Conservation (phyloP, 2,329 filamentous ascomycete genomes). For the Exophiala mesophila region DNA sequence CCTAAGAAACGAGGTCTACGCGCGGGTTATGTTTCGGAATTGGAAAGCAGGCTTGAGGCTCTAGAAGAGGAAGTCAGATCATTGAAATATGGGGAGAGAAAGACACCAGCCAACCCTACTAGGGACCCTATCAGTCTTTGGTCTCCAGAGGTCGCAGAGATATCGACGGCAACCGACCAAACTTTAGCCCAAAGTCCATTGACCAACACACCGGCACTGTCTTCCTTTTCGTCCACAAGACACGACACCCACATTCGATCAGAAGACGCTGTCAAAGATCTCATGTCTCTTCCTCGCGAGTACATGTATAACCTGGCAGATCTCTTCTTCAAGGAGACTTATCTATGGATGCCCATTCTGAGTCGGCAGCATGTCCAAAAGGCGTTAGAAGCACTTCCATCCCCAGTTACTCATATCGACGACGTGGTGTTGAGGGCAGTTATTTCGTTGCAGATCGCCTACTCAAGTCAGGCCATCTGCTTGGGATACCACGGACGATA, state of each 20-base stretch:
- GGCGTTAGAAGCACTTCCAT: constrained; percentile 16
- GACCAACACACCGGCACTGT: constrained; percentile 3
- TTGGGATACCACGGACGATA: constrained; percentile 24
- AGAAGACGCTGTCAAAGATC: constrained; percentile 22
- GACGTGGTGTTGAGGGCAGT: constrained; percentile 26
- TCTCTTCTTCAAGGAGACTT: constrained; percentile 35
- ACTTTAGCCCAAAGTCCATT: too few relatives aligned
- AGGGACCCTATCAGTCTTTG: too few relatives aligned
- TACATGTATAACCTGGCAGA: constrained; percentile 27
- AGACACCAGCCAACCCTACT: too few relatives aligned
- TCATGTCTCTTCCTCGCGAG: constrained; percentile 19
- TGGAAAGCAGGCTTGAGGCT: constrained; percentile 34
- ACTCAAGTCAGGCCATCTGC: constrained; percentile 26
- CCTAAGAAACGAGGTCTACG: constrained; percentile 29
- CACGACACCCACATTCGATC: constrained; percentile 7
- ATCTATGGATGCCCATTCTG: constrained; percentile 36
- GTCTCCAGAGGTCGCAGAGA: too few relatives aligned
- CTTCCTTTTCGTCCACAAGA: background rate
- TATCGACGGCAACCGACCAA: too few relatives aligned
- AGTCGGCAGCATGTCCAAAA: constrained; percentile 19
- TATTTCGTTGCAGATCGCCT: constrained; percentile 21
- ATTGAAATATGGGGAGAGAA: too few relatives aligned
- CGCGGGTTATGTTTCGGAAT: constrained; percentile 36
- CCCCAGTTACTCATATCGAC: constrained; percentile 20
- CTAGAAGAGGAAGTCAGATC: constrained; percentile 27